A percentile compares a stretch with the other conserved stretches of the same genome.
These are phyloP conservation scores for Ceratobasidium sp. DNA, from an alignment of 1,284 basidiomycete genomes.

Conservation along the genomic window DNA sequence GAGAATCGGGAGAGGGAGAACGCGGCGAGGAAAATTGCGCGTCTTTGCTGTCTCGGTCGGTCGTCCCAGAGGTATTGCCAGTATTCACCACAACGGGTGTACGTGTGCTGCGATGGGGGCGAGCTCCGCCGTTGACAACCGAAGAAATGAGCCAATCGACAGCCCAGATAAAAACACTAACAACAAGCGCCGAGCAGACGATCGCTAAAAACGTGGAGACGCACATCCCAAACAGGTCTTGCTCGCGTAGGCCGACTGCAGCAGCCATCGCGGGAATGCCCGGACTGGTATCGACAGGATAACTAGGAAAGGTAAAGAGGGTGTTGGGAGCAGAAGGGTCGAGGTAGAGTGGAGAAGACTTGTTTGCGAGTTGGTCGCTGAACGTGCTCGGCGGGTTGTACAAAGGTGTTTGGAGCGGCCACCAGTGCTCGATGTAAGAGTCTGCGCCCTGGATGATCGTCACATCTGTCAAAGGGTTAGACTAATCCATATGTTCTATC, in stretches of 20 bases:
- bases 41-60: slow-evolving; percentile 25
- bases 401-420: slow-evolving; percentile 65
- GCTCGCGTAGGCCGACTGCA: slow-evolving; percentile 77
- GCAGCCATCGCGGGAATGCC: slow-evolving; percentile 83
- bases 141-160: slow-evolving; percentile 59
- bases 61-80: background rate
- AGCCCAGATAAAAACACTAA: slow-evolving; percentile 76
- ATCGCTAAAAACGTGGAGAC: slow-evolving; percentile 83
- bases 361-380: slow-evolving; percentile 71
- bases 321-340: slow-evolving; percentile 70
- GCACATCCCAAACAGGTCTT: slow-evolving; percentile 86
- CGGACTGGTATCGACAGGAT: slow-evolving; percentile 61
- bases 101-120: background rate
- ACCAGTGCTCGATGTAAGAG: slow-evolving; percentile 62
- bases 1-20: slow-evolving; percentile 30
- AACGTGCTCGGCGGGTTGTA: slow-evolving; percentile 72
- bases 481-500: slow-evolving; percentile 34
- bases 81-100: background rate
- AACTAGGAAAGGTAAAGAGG: slow-evolving; percentile 64
- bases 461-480: slow-evolving; percentile 63
- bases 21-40: slow-evolving; percentile 20
- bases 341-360: slow-evolving; percentile 78
- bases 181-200: slow-evolving; percentile 69
- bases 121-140: slow-evolving; percentile 12
- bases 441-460: slow-evolving; percentile 64